Conservation (phyloP, 2,329 filamentous ascomycete species). For the Sporothrix dimorphospora region DNA sequence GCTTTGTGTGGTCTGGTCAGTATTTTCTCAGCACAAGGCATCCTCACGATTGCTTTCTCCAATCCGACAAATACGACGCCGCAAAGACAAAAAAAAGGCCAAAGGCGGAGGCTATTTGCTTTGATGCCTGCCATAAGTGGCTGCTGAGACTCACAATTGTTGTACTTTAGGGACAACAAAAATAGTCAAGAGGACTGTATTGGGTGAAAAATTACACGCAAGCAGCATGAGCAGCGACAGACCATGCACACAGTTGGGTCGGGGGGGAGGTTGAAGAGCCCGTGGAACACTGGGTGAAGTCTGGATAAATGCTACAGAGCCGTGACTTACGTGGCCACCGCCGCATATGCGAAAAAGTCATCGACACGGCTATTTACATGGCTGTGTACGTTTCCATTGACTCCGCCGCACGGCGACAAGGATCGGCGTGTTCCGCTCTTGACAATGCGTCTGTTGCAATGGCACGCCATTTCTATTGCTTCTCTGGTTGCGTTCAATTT, state of each 20-base stretch:
- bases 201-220: not conserved
- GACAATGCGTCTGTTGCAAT: not conserved
- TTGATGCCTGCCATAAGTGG: not conserved
- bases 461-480: not conserved
- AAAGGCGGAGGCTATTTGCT: not conserved
- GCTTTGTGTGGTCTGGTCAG: not conserved
- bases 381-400: not conserved
- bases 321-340: not conserved
- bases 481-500: not conserved
- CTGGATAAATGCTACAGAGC: constrained; percentile 11
- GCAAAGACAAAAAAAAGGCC: not conserved
- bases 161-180: not conserved
- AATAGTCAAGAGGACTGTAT: not conserved
- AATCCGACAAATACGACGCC: not conserved
- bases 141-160: not conserved
- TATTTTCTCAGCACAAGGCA: not conserved
- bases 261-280: not conserved
- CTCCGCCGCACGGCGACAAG: not conserved
- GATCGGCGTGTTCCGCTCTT: not conserved
- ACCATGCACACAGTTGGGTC: not conserved
- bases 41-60: not conserved
- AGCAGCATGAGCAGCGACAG: not conserved
- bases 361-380: not conserved
- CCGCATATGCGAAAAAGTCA: not conserved
- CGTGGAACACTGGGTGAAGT: constrained; percentile 6